Evolutionary conservation across 1,284 basidiomycete species (phyloP).

Genomic region (Retiboletus flavoniger): DNA sequence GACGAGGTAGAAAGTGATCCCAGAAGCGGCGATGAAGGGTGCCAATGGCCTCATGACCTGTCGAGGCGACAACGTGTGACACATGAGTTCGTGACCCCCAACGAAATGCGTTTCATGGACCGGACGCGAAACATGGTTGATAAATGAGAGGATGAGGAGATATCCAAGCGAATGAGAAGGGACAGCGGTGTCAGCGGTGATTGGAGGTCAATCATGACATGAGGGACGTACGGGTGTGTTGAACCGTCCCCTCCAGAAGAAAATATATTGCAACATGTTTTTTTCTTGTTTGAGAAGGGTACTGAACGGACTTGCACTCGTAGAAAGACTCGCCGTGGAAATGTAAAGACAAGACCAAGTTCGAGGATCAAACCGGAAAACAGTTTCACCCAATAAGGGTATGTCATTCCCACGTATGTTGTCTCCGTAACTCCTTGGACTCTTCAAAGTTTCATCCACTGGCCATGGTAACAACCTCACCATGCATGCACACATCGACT

Average conservation of each 20-base stretch:
- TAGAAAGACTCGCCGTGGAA: not conserved
- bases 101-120: not conserved
- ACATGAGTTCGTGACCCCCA: not conserved
- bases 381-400: not conserved
- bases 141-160: not conserved
- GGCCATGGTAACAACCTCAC: not conserved
- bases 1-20: conserved; percentile 65
- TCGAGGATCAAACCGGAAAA: conserved; percentile 24
- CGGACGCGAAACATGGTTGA: not conserved
- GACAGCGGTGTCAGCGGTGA: not conserved
- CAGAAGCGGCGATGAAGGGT: conserved; percentile 69
- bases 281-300: not conserved
- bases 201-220: not conserved
- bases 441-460: too few species aligned
- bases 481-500: conserved; percentile 1
- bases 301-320: not conserved
- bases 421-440: not conserved
- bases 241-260: conserved; percentile 33
- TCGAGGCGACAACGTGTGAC: not conserved
- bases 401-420: conserved; percentile 28
- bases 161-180: not conserved
- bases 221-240: conserved; percentile 29
- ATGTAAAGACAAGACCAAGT: not conserved
- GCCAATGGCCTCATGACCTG: conserved; percentile 71
- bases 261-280: conserved; percentile 26